Evolutionary conservation across 2,329 filamentous ascomycete species (phyloP), one percentile per base, ranked within the genome.

Genomic region (Epichloe glyceriae): DNA sequence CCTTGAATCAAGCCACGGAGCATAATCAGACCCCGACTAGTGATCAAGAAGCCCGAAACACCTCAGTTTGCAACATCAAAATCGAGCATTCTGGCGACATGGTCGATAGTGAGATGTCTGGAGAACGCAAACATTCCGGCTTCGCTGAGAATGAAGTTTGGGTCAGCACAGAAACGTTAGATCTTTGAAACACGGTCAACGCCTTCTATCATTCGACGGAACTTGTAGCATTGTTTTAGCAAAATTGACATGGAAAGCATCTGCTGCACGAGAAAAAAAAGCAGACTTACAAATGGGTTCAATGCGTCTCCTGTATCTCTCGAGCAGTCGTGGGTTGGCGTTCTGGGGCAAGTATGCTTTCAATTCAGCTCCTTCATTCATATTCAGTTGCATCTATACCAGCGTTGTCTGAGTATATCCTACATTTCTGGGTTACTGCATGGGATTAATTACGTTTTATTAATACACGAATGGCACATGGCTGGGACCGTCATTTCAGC

Each of bases 1-100:
- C 64, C 8, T 56, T 64, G 30, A 66, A 63, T 41, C 57, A 59
- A 17, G 51, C 47, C 19, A 51, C 48, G 11, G 57, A 62, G 3
- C 50, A 54, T 11, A 46, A 43, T 5, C 57, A 58, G 26, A 45
- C 33, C 10, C 34, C 55, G 17, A 38, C 51, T 22, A 54, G 54
- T 22, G 56, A 60, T 22, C 53, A 54, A 14, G 52, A 53, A 17
- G 52, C 50, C 19, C 53, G 44, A 19, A 47, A 12, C 2, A 47
- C 50, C 15, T 46, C 52, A 12, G 43, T 49, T 14, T 39, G 52
- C 15, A 55, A 48, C 35, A 49, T 61, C 33, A 64, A 67, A 48
- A 47, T 57, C 10, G 60, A 66, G 22, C 48, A 54, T 11, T 49
- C 58, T 8, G 57, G 58, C 38, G 63, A 64, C 3, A 53, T 54